Conservation (phyloP, 2,329 filamentous ascomycete species). For the Acarospora socialis region DNA sequence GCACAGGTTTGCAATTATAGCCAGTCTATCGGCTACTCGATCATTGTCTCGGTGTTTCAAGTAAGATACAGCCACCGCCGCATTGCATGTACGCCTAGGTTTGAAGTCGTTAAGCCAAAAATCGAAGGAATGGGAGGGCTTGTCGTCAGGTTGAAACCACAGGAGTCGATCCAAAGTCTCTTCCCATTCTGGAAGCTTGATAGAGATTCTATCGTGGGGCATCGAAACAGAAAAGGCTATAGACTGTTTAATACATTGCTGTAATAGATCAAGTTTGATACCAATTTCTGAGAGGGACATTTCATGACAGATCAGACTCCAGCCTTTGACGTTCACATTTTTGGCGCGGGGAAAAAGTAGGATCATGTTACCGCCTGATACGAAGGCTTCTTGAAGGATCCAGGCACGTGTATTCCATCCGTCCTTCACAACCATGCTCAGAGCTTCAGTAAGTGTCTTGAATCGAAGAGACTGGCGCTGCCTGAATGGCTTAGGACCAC, state of each 20-base stretch:
- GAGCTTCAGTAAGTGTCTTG: background rate
- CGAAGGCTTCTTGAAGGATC: conserved; percentile 10
- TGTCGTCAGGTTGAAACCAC: conserved; percentile 1
- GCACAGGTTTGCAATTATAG: conserved; percentile 13
- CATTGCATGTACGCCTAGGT: conserved; percentile 9
- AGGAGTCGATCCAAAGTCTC: background rate
- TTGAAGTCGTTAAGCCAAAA: background rate
- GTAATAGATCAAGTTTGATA: conserved; percentile 1
- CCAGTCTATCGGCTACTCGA: conserved; percentile 8
- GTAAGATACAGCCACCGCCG: conserved; percentile 9
- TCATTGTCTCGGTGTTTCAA: conserved; percentile 6
- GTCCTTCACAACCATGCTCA: conserved; percentile 2
- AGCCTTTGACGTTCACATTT: conserved; percentile 2
- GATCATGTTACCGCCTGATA: conserved; percentile 5
- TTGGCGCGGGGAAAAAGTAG: conserved; percentile 1
- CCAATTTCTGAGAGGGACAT: conserved; percentile 1
- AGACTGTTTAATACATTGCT: background rate
- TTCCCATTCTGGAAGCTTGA: background rate
- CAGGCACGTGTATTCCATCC: conserved; percentile 7
- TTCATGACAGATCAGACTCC: conserved; percentile 1
- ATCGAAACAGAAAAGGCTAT: too few relatives aligned
- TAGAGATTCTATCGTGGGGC: too few relatives aligned
- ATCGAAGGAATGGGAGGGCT: conserved; percentile 1
- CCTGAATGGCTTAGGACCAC: background rate
- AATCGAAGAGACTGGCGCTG: background rate